Evolutionary conservation across 2,329 filamentous ascomycete species (phyloP).

Genomic region (Fusarium gaditjirri): DNA sequence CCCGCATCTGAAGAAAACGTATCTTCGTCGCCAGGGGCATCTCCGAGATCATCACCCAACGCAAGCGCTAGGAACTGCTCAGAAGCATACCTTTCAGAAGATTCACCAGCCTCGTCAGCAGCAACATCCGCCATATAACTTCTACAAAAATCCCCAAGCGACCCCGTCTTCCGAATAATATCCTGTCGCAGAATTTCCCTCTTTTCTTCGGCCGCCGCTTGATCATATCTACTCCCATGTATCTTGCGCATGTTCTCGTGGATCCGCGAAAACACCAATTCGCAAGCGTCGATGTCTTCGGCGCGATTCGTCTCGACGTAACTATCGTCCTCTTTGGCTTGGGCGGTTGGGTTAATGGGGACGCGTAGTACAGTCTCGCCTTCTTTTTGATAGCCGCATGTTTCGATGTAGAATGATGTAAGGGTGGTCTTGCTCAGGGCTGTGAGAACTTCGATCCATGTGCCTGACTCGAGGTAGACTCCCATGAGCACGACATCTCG

Average conservation of each 20-base stretch:
- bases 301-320: not conserved
- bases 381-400: not conserved
- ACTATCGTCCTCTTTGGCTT: not conserved
- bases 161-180: not conserved
- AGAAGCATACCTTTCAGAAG: not conserved
- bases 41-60: too few species aligned
- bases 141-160: not conserved
- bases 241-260: not conserved
- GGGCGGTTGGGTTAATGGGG: fast-evolving
- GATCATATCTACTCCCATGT: not conserved
- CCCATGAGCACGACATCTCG: not conserved
- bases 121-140: not conserved
- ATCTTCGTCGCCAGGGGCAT: too few species aligned
- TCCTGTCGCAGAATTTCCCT: not conserved
- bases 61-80: too few species aligned
- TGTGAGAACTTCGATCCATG: not conserved
- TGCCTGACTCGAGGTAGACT: not conserved
- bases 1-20: not conserved
- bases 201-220: not conserved
- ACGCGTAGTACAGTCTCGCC: not conserved
- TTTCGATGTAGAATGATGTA: not conserved
- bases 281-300: not conserved
- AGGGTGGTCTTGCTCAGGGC: not conserved
- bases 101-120: not conserved
- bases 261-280: not conserved